phyloP scores from a whole-genome alignment of 208 protist genomes.

The Wallacemonas sp. region DNA sequence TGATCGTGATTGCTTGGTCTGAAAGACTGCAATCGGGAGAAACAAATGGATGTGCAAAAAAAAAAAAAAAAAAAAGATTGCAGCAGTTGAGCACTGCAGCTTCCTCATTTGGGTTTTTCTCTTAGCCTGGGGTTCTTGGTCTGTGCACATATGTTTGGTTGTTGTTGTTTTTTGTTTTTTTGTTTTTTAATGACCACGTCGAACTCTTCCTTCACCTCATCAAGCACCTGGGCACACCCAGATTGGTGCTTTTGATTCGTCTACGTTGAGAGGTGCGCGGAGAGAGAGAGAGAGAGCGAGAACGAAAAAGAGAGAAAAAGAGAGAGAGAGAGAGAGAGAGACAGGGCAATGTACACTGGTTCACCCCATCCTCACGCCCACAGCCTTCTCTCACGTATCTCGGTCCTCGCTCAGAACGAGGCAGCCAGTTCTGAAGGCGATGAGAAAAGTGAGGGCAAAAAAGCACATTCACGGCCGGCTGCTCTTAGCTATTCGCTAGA shows the following conservation, averaged over 20 bases:
- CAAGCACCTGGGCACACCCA: too few relatives aligned
- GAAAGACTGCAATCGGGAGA: background rate
- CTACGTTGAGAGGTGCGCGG: background rate
- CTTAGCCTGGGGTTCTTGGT: too few relatives aligned
- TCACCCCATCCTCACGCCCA: background rate
- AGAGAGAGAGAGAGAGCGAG: background rate
- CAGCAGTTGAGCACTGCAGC: too few relatives aligned
- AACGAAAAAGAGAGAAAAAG: conserved; percentile 8
- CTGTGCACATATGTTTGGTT: too few relatives aligned
- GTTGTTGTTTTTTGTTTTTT: too few relatives aligned
- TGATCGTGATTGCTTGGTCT: background rate
- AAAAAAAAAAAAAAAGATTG: conserved; percentile 4
- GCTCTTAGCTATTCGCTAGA: background rate
- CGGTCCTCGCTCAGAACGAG: too few relatives aligned
- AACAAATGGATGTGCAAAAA: background rate
- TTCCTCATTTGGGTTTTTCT: too few relatives aligned
- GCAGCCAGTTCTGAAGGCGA: too few relatives aligned
- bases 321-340: background rate
- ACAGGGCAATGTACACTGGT: background rate
- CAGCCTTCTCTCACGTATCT: background rate
- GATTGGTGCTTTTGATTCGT: background rate
- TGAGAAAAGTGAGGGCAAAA: too few relatives aligned
- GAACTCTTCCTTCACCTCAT: too few relatives aligned
- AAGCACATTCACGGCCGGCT: background rate
- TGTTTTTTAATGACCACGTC: background rate